Evolutionary conservation across 352 stramenopile genomes (phyloP), one percentile per base, ranked within the genome.

Genomic region (Plasmopara muralis): DNA sequence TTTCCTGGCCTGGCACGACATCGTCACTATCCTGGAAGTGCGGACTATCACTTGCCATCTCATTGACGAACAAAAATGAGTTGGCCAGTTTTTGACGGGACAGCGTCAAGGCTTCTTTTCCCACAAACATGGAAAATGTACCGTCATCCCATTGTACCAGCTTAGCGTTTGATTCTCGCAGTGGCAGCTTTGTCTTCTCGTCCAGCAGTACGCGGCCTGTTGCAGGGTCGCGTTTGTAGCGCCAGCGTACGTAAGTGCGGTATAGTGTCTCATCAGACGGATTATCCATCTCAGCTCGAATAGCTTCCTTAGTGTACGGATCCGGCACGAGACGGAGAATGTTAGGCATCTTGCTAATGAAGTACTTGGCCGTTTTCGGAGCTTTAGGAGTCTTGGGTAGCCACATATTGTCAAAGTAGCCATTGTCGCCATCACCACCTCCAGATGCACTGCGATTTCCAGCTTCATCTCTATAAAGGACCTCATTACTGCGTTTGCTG

Each of bases 71-170:
- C 39, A 92, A 45, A 47, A 93, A 93, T 61, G 81, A 90, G 62
- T 92, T 93, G 8, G 81, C 66, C n/a, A 93, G 70, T 57, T 89
- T 89, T 58, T 93, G 83, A 28, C 75, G 70, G n/a, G 83, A 87
- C 50, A 93, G 53, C 29, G 77, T 88, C 41, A 93, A 64, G 42
- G 79, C 74, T 58, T 93, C 83, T 38, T 80, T 89, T 37, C 83
- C 83, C 29, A 93, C 81, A 59, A 91, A 91, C 72, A 93, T 83
- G 34, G 81, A 89, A 41, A 88, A 73, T 62, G 79, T 86, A 39
- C 83, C 83, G 58, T 93, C 83, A 31, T 90, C 79, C 83, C 83
- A 93, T 56, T 90, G 80, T 53, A 93, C 83, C 25, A 93, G 58
- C 64, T 88, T 90, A 29, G 81, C 63, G 63, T 93, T 93, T 5